Evolutionary conservation across 208 protist species (phyloP), one percentile per base, ranked within the genome.

Genomic region (Acanthamoeba lenticulata): DNA sequence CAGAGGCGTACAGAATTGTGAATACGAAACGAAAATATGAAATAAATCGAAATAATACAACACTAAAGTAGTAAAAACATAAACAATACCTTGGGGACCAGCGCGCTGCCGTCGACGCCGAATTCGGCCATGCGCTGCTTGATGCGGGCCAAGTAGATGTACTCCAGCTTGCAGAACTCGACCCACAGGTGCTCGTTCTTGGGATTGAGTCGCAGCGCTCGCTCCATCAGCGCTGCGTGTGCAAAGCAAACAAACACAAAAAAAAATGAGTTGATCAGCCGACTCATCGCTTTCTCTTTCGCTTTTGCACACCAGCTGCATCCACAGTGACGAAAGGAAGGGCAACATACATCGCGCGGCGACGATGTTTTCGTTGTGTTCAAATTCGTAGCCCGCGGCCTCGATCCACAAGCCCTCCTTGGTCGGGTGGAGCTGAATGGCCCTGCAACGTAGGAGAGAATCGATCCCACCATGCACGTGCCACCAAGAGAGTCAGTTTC

Each of bases 361-460:
- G 6, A 38, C 72, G 34, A 91, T 72, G 85, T 91, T 91, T 91
- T 65, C 34, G 55, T 91, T 91, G 9, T 91, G 3, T 32, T 91
- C 85, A 91, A 91, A 91, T 55, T 91, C 85, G 17, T 49, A 91
- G n/a, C 24, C 21, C 0, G 85, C 85, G 27, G 85, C 85, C 15
- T 45, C n/a, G 34, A 91, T 91, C 85, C 85, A 91, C 36, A 91
- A 24, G 2, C 55, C 85, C 40, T 74, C 85, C 3, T n/a, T 62
- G 85, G 85, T 74, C 2, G 85, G 57, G 27, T 91, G 85, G 27
- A 72, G 38, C 38, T 49, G 85, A 19, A 91, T 65, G 32, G 79
- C 79, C 36, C 79, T 89, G 49, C 45, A 45, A 29, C 5, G 45
- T 49, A 49, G 45, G 5, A 1, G 57, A 67, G n/a, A n/a, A n/a